Conservation (phyloP, 2,329 filamentous ascomycete species). For the Arachnopeziza araneosa region DNA sequence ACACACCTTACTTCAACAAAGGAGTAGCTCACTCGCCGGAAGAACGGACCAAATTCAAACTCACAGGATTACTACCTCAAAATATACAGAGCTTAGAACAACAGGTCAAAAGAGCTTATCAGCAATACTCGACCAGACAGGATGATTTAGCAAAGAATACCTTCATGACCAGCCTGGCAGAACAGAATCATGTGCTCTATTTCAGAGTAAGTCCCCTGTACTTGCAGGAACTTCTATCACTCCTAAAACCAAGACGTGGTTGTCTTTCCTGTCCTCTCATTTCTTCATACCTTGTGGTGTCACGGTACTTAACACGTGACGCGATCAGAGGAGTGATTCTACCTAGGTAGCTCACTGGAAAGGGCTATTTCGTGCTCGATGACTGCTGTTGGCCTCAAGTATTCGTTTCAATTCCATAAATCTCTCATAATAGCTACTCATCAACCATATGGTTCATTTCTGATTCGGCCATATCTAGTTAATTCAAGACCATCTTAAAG, state of each 20-base stretch:
- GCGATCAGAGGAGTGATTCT: too few relatives aligned
- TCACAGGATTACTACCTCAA: conserved; percentile 67
- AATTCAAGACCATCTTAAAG: conserved; percentile 69
- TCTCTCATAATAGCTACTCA: too few relatives aligned
- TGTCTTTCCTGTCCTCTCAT: not conserved
- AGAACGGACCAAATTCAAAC: conserved; percentile 64
- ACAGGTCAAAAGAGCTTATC: conserved; percentile 71
- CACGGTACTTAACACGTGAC: too few relatives aligned
- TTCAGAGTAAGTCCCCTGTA: conserved; percentile 50
- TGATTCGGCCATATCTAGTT: conserved; percentile 42
- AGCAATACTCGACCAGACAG: conserved; percentile 62
- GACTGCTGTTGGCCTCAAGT: too few relatives aligned
- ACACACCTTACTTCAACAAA: conserved; percentile 71
- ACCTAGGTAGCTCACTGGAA: too few relatives aligned
- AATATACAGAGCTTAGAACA: conserved; percentile 70
- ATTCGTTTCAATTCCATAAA: too few relatives aligned
- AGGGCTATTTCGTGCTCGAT: too few relatives aligned
- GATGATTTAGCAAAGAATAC: conserved; percentile 78
- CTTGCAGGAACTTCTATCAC: not conserved
- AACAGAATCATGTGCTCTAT: conserved; percentile 80
- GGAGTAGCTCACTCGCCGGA: conserved; percentile 69
- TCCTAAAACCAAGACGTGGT: not conserved
- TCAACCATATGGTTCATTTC: not conserved
- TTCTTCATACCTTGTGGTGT: too few relatives aligned
- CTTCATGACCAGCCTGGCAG: conserved; percentile 77